Evolutionary conservation across 2,329 filamentous ascomycete species (phyloP).

Genomic region (Pseudocercospora macadamiae): DNA sequence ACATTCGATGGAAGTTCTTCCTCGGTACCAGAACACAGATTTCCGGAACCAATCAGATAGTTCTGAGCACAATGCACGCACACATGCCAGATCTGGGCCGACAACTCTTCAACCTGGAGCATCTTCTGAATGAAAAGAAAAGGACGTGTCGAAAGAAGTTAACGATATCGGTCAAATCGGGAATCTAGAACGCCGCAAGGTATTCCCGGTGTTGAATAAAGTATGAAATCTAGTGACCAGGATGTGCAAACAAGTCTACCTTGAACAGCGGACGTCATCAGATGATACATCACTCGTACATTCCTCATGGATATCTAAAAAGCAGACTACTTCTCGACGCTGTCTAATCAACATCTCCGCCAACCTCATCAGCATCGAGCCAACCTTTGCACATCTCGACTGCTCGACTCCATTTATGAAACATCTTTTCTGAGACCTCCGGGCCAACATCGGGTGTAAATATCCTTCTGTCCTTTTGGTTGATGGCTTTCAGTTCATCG

Average conservation of each 20-base stretch:
- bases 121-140: too few relatives aligned
- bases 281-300: conserved; percentile 6
- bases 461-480: conserved; percentile 67
- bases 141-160: too few relatives aligned
- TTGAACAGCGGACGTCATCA: background rate
- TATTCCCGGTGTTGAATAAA: too few relatives aligned
- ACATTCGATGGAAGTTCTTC: background rate
- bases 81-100: too few relatives aligned
- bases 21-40: background rate
- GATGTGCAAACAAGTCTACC: too few relatives aligned
- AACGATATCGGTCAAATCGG: too few relatives aligned
- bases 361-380: conserved; percentile 39
- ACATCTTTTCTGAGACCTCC: conserved; percentile 62
- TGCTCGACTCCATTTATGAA: conserved; percentile 73
- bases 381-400: conserved; percentile 80
- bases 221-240: too few relatives aligned
- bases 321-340: background rate
- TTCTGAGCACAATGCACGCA: background rate
- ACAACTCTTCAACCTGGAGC: too few relatives aligned
- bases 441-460: conserved; percentile 68
- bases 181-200: too few relatives aligned
- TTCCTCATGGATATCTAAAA: conserved; percentile 1
- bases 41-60: background rate
- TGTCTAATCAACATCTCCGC: conserved; percentile 15
- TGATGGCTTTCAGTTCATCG: conserved; percentile 73